These are phyloP conservation scores for Cryphonectria carpinicola DNA, from an alignment of 2,329 filamentous ascomycete species.

Conservation along the genomic window DNA sequence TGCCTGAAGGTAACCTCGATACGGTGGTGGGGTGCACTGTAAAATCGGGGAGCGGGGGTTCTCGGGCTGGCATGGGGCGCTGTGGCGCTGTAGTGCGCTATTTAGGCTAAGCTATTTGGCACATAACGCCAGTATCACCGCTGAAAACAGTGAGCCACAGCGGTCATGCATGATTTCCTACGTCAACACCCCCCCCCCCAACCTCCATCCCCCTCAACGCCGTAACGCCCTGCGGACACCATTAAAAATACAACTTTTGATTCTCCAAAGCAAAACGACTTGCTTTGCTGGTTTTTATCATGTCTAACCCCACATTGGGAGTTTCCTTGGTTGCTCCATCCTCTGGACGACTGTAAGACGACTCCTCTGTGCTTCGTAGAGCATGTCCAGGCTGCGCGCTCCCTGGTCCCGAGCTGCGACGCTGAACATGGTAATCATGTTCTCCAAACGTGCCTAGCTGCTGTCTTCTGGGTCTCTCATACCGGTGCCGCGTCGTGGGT, in stretches of 20 bases:
- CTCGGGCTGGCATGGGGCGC: not conserved
- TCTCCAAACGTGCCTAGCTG: not conserved
- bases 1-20: not conserved
- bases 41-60: not conserved
- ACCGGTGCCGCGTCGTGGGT: not conserved
- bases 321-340: not conserved
- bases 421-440: not conserved
- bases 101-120: not conserved
- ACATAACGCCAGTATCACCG: not conserved
- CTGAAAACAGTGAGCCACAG: not conserved
- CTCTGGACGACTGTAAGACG: not conserved
- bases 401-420: not conserved
- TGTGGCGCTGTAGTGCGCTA: not conserved
- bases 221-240: not conserved
- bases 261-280: conserved; percentile 17
- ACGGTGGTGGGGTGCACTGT: not conserved
- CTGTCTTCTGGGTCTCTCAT: not conserved
- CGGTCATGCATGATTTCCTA: not conserved
- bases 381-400: not conserved
- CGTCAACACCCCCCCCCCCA: not conserved
- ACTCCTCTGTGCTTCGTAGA: not conserved
- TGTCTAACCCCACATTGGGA: not conserved
- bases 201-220: not conserved
- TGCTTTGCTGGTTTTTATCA: conserved; percentile 11
- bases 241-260: conserved; percentile 23